phyloP scores from a whole-genome alignment of 371 early-diverging fungal genomes.

The Actinomucor elegans region DNA sequence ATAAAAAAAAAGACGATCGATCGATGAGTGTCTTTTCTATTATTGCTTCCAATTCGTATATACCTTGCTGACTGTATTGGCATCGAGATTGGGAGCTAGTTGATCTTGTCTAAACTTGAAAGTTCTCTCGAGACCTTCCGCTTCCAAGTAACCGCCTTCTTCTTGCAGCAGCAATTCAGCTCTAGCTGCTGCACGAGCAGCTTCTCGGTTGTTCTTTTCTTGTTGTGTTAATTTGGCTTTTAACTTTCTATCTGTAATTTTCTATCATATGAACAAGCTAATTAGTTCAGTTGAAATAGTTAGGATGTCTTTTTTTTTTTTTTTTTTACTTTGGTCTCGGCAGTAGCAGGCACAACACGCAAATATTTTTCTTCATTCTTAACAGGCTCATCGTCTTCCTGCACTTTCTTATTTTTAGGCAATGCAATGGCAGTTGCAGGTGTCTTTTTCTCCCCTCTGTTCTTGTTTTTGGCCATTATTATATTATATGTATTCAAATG shows the following conservation, averaged over 20 bases:
- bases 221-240: constrained; percentile 58
- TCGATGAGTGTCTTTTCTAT: neutral
- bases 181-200: constrained; percentile 74
- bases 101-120: constrained; percentile 83
- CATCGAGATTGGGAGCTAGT: constrained; percentile 74
- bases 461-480: constrained; percentile 6
- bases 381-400: constrained; percentile 16
- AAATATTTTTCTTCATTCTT: constrained; percentile 36
- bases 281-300: neutral
- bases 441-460: neutral
- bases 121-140: constrained; percentile 90
- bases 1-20: too few species aligned
- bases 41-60: neutral
- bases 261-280: constrained; percentile 35
- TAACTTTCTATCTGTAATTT: constrained; percentile 67
- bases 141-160: constrained; percentile 79
- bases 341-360: constrained; percentile 17
- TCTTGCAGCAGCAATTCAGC: constrained; percentile 77
- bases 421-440: neutral
- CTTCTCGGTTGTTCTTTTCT: constrained; percentile 66
- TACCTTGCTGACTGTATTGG: constrained; percentile 80
- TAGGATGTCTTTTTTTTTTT: neutral
- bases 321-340: constrained; percentile 23
- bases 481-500: neutral
- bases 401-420: neutral